Percentiles rank a stretch among this genome's conserved stretches.
Conservation (phyloP, 1,284 basidiomycete species). For the Wallemia hederae region DNA sequence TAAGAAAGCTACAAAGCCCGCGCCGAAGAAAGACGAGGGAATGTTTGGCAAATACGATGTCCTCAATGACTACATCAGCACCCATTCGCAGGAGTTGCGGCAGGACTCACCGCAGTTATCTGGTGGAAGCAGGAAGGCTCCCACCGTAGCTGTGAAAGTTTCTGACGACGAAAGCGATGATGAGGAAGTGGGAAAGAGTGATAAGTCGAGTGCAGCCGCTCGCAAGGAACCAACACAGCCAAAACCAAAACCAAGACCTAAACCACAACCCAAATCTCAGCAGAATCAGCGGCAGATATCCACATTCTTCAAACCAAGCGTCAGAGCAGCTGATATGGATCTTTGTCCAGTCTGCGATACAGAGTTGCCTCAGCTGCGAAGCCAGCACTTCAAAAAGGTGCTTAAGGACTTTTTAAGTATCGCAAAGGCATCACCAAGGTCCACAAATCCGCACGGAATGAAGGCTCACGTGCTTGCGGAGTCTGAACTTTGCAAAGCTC, state of each 20-base stretch:
- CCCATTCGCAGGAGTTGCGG: no score
- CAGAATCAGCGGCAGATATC: not conserved
- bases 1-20: no score
- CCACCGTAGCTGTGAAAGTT: no score
- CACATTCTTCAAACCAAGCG: not conserved
- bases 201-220: not conserved
- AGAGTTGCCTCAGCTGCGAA: not conserved
- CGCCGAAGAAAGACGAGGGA: no score
- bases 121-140: no score
- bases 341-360: not conserved
- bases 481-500: not conserved
- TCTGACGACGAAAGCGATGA: no score
- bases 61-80: no score
- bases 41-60: no score
- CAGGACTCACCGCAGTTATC: no score
- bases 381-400: not conserved
- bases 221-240: not conserved
- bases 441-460: not conserved
- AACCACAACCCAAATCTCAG: not conserved
- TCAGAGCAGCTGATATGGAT: not conserved
- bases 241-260: not conserved
- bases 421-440: not conserved
- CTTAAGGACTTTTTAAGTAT: not conserved
- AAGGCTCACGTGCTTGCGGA: not conserved
- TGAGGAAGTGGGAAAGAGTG: not conserved